Evolutionary conservation across 306 rosid genomes (phyloP).

Genomic region (Prunus mongolica): DNA sequence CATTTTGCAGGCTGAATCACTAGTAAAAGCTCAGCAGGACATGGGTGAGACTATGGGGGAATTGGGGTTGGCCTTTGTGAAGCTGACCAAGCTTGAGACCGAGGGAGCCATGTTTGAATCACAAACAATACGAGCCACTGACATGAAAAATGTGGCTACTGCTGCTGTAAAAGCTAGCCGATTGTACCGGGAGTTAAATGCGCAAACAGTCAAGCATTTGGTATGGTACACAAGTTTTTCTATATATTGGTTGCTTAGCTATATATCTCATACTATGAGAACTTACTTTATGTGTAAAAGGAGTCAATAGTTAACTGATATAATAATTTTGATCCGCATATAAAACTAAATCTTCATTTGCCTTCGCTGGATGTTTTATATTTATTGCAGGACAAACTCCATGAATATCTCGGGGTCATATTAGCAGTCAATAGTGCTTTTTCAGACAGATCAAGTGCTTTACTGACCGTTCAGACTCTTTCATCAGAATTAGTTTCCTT

Average conservation of each 20-base stretch:
- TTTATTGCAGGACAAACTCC: constrained; percentile 71
- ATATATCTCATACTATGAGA: not conserved
- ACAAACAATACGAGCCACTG: constrained; percentile 67
- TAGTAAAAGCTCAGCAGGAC: constrained; percentile 3
- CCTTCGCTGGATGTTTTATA: not conserved
- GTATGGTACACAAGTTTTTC: constrained; percentile 32
- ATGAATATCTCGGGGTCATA: constrained; percentile 80
- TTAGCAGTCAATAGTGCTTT: constrained; percentile 77
- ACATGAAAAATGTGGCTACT: constrained; percentile 78
- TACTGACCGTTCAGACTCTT: constrained; percentile 82
- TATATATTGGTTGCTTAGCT: not conserved
- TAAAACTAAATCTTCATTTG: not conserved
- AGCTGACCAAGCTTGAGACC: constrained; percentile 77
- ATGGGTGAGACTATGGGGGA: constrained; percentile 1
- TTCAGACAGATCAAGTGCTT: constrained; percentile 75
- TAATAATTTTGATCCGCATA: not conserved
- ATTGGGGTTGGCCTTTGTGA: constrained; percentile 14
- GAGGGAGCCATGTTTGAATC: constrained; percentile 63
- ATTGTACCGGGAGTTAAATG: constrained; percentile 74
- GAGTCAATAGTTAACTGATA: not conserved
- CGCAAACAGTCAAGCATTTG: constrained; percentile 90
- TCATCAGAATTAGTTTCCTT: constrained; percentile 64
- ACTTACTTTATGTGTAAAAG: not conserved
- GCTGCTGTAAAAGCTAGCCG: constrained; percentile 86
- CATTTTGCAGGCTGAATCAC: constrained; percentile 54